Conservation (phyloP, 2,329 filamentous ascomycete species). For the Diaporthe australafricana region DNA sequence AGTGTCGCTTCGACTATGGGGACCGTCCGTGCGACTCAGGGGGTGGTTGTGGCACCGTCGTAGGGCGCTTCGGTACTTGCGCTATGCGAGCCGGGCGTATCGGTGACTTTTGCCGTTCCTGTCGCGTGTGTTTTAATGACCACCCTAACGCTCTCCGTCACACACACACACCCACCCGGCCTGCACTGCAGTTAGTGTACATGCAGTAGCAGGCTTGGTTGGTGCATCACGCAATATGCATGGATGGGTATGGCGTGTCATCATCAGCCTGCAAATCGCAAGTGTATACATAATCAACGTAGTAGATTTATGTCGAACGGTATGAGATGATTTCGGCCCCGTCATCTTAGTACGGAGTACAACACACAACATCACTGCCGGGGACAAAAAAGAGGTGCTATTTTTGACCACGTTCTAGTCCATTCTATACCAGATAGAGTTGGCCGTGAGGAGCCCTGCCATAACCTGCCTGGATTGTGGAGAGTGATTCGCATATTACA, state of each 20-base stretch:
- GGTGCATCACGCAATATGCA: no score
- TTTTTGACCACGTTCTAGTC: constrained; percentile 7
- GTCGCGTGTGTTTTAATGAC: no score
- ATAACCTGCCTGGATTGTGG: background rate
- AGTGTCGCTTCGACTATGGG: constrained; percentile 17
- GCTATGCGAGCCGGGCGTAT: background rate
- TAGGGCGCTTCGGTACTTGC: constrained; percentile 3
- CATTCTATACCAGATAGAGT: background rate
- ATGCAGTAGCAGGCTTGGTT: no score
- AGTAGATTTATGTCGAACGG: background rate
- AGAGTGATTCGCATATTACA: background rate
- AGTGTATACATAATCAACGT: no score
- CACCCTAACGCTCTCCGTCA: no score
- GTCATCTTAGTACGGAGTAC: background rate
- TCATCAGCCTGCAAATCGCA: background rate
- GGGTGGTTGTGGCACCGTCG: background rate
- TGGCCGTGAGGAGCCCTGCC: background rate
- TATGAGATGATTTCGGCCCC: background rate
- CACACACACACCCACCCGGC: no score
- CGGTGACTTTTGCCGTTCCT: background rate
- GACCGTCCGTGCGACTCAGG: constrained; percentile 23
- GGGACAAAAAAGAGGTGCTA: background rate
- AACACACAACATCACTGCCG: background rate
- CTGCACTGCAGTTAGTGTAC: no score
- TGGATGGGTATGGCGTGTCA: background rate